Evolutionary conservation across 345 rosid genomes (phyloP), one percentile per base, ranked within the genome.

Genomic region (Pugionium cornutum): DNA sequence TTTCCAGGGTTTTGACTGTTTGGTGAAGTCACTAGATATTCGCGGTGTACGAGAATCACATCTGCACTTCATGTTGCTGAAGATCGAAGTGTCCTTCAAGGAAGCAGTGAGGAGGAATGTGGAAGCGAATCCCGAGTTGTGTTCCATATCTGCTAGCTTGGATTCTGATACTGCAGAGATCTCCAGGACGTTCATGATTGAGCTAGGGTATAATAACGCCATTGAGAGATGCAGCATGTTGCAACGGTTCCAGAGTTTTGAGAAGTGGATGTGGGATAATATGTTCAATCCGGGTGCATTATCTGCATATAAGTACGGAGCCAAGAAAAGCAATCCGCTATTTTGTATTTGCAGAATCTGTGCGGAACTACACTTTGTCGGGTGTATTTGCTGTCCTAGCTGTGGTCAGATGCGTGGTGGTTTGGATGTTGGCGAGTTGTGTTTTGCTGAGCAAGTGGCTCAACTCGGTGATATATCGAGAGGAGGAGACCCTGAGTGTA

Each of bases 31-130:
- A 73, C 75, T 91, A 80, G 98, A 91, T 75, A 84, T 78, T 4
- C 94, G 91, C 7, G 98, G 98, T 58, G 74, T 83, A 58, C 79
- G 96, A 35, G 98, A 91, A 77, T 83, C 91, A 46, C 80, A 85
- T 82, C 77, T 91, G 50, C 80, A 80, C 46, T 76, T 79, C 62
- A 79, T 88, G 88, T 75, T 91, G 79, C 83, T 79, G 53, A 88
- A 81, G 79, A 79, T 85, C 11, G 91, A 86, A 75, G 74, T 73
- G 30, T 76, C 91, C 58, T 88, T 91, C 49, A 91, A 82, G 75
- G 91, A 83, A 75, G 73, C 83, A 61, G 77, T 83, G 40, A 76
- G 83, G 78, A 78, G 66, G 67, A 79, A 73, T 56, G 39, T 28
- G 41, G 62, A 57, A 50, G 37, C 30, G 1, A 52, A 47, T 36